Evolutionary conservation across 495 filamentous ascomycete genomes (phyloP).

Genomic region (Eremomyces bilateralis): DNA sequence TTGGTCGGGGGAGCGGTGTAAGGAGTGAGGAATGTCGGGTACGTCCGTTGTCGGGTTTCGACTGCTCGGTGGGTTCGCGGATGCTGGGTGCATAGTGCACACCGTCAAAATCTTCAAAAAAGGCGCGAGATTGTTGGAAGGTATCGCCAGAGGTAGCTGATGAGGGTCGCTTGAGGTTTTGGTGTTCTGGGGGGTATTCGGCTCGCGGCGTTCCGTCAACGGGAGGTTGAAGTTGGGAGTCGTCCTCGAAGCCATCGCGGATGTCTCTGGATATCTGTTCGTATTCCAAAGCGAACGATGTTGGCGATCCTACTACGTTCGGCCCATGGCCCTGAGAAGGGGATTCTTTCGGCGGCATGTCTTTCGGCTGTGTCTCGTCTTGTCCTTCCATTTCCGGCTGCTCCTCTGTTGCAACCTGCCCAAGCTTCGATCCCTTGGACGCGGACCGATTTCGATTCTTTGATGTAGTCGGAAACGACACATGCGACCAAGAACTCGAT

Average conservation of each 20-base stretch:
- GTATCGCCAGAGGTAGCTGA: constrained; percentile 44
- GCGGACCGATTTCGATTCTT: constrained; percentile 31
- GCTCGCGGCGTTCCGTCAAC: background rate
- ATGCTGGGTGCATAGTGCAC: constrained; percentile 39
- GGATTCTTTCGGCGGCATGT: too few relatives aligned
- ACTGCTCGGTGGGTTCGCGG: constrained; percentile 12
- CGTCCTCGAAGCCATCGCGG: background rate
- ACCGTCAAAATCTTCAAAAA: constrained; percentile 88
- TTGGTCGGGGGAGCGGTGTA: constrained; percentile 24
- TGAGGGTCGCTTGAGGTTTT: constrained; percentile 14
- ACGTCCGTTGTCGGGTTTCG: constrained; percentile 6
- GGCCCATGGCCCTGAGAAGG: too few relatives aligned
- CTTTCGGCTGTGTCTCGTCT: constrained; percentile 1
- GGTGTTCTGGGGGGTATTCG: background rate
- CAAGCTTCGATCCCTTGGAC: constrained; percentile 19
- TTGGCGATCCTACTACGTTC: background rate
- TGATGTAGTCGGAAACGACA: constrained; percentile 1
- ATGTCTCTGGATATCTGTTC: background rate
- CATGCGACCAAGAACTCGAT: constrained; percentile 11
- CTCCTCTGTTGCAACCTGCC: background rate
- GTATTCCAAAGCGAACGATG: background rate
- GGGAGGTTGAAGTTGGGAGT: too few relatives aligned
- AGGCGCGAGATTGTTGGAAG: constrained; percentile 36
- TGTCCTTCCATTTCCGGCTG: background rate
- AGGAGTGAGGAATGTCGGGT: constrained; percentile 19